These are phyloP conservation scores for Agmasoma carcini DNA, from an alignment of 371 early-diverging fungal genomes.

Conservation along the genomic window DNA sequence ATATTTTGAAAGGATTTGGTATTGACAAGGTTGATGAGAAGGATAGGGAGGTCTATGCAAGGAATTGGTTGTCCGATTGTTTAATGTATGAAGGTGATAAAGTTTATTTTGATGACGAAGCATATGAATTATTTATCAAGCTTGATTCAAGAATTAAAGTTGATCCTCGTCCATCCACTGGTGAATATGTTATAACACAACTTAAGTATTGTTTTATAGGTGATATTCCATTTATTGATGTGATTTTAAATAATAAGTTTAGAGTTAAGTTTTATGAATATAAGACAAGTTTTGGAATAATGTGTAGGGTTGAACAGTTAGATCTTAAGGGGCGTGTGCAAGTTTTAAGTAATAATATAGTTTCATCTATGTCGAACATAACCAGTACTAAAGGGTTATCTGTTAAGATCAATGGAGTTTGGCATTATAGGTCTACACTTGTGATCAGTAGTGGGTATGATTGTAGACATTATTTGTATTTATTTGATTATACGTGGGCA, in stretches of 20 bases:
- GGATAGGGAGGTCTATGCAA: not conserved
- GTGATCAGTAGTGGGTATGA: too few species aligned
- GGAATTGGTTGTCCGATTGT: not conserved
- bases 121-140: conserved; percentile 3
- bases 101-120: conserved; percentile 2
- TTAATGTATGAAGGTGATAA: not conserved
- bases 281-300: not conserved
- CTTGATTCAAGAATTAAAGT: not conserved
- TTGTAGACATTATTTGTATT: too few species aligned
- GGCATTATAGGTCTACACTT: too few species aligned
- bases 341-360: too few species aligned
- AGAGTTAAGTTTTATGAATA: conserved; percentile 4
- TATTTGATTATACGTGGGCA: too few species aligned
- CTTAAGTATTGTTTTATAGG: not conserved
- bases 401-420: too few species aligned
- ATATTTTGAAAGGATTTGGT: too few species aligned
- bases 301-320: conserved; percentile 3
- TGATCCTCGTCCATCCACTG: not conserved
- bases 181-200: not conserved
- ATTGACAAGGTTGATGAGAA: not conserved
- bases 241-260: not conserved
- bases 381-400: too few species aligned
- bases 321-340: too few species aligned
- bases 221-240: not conserved
- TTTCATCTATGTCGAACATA: too few species aligned